Conservation (phyloP, 345 rosid genomes). For the Arabidopsis arenosa region DNA sequence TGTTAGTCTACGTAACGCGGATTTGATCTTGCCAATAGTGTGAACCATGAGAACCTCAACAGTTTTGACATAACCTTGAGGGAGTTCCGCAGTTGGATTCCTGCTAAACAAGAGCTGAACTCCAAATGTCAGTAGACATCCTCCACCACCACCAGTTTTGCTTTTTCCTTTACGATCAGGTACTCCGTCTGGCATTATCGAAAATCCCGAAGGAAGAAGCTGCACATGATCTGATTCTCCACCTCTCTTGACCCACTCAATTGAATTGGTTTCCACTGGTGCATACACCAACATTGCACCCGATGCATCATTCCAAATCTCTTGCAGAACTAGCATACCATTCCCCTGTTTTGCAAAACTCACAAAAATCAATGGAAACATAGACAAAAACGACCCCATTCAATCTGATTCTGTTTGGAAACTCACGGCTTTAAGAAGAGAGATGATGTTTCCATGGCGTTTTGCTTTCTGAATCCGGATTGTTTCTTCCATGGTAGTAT, state of each 20-base stretch:
- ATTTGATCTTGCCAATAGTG: slow-evolving; percentile 55
- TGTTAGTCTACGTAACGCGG: slow-evolving; percentile 30
- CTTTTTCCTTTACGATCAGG: slow-evolving; percentile 17
- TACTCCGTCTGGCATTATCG: slow-evolving; percentile 51
- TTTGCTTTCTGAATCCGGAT: slow-evolving; percentile 45
- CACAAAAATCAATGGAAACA: not conserved
- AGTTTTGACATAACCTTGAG: slow-evolving; percentile 34
- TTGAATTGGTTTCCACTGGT: slow-evolving; percentile 50
- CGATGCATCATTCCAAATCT: slow-evolving; percentile 58
- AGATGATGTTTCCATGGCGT: slow-evolving; percentile 43
- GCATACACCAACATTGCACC: slow-evolving; percentile 61
- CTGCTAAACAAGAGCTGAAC: slow-evolving; percentile 54
- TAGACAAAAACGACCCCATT: not conserved
- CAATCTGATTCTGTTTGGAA: not conserved
- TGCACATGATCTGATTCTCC: slow-evolving; percentile 42
- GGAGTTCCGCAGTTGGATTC: slow-evolving; percentile 44
- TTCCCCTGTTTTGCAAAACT: slow-evolving; percentile 40
- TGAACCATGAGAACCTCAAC: slow-evolving; percentile 49
- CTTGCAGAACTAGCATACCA: slow-evolving; percentile 57
- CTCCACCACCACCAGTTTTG: slow-evolving; percentile 9
- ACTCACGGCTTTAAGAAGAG: slow-evolving; percentile 56
- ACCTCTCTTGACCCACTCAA: slow-evolving; percentile 45
- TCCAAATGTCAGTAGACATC: slow-evolving; percentile 55
- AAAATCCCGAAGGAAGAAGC: slow-evolving; percentile 62
- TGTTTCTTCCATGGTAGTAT: slow-evolving; percentile 44